Evolutionary conservation across 2,329 filamentous ascomycete genomes (phyloP).

Genomic region (Xylaria sp.): DNA sequence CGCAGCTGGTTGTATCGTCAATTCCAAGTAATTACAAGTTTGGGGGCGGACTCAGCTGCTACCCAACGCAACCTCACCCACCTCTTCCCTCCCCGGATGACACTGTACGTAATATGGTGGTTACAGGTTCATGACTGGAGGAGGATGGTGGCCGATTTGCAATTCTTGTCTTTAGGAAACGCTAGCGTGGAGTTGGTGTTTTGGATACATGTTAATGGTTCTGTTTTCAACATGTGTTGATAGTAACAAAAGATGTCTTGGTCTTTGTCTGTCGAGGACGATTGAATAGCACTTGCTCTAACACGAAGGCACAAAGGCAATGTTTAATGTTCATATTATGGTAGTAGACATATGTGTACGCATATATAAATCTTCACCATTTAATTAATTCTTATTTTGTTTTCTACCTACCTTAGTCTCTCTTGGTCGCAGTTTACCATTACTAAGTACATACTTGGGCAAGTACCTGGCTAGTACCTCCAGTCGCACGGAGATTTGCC

Average conservation of each 20-base stretch:
- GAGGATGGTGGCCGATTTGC: not conserved
- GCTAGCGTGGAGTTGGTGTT: slow-evolving; percentile 8
- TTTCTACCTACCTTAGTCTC: not conserved
- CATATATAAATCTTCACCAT: not conserved
- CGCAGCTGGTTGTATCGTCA: slow-evolving; percentile 1
- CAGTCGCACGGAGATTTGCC: not conserved
- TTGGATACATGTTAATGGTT: not conserved
- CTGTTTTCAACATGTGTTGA: not conserved
- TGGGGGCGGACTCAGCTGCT: slow-evolving; percentile 7
- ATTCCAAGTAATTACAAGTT: not conserved
- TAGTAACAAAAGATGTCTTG: no score
- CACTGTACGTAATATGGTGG: not conserved
- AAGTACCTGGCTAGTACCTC: not conserved
- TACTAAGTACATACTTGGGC: not conserved
- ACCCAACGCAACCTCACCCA: not conserved
- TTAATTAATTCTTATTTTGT: no score
- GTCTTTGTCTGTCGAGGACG: no score
- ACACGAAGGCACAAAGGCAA: no score
- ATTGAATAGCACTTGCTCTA: no score
- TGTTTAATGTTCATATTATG: not conserved
- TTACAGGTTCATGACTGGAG: not conserved
- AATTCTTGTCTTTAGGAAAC: not conserved
- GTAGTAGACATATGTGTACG: not conserved
- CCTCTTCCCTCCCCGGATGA: not conserved
- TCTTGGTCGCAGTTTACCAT: not conserved